These are phyloP conservation scores for Lodderomyces metapsilosis DNA, from an alignment of 1,139 yeast species.

Conservation along the genomic window DNA sequence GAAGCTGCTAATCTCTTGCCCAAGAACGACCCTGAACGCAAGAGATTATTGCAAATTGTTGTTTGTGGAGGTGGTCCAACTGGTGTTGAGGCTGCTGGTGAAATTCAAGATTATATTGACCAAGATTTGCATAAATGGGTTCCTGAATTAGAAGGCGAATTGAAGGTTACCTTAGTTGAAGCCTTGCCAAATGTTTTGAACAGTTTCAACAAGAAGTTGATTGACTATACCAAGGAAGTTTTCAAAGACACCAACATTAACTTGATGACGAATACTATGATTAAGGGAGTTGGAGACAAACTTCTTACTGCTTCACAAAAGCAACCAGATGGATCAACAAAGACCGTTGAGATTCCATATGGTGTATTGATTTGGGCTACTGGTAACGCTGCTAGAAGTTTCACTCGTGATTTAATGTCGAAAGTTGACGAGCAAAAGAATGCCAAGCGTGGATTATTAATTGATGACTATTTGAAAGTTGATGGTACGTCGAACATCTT, in stretches of 20 bases:
- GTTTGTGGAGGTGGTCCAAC: constrained; percentile 98
- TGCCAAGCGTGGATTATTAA: constrained; percentile 86
- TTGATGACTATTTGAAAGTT: constrained; percentile 78
- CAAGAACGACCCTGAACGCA: constrained; percentile 71
- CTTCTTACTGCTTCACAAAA: constrained; percentile 71
- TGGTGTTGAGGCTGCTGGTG: constrained; percentile 96
- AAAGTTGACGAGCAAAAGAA: constrained; percentile 79
- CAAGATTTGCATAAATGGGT: constrained; percentile 88
- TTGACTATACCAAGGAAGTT: constrained; percentile 80
- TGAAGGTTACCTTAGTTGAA: constrained; percentile 82
- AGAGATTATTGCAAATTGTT: constrained; percentile 75
- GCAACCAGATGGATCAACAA: constrained; percentile 36
- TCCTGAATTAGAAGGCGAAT: constrained; percentile 80
- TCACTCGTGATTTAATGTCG: constrained; percentile 64
- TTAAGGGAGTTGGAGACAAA: constrained; percentile 74
- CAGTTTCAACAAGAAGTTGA: constrained; percentile 80
- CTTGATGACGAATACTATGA: constrained; percentile 80
- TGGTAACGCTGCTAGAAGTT: constrained; percentile 87
- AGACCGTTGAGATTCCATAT: constrained; percentile 66
- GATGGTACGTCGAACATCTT: constrained; percentile 82
- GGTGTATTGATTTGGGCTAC: constrained; percentile 97
- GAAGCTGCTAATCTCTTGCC: constrained; percentile 82
- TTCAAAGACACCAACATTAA: constrained; percentile 78
- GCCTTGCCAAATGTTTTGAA: constrained; percentile 89
- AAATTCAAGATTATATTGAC: constrained; percentile 88